Conservation (phyloP, 768 basidiomycete genomes). For the Steccherinum ochraceum region DNA sequence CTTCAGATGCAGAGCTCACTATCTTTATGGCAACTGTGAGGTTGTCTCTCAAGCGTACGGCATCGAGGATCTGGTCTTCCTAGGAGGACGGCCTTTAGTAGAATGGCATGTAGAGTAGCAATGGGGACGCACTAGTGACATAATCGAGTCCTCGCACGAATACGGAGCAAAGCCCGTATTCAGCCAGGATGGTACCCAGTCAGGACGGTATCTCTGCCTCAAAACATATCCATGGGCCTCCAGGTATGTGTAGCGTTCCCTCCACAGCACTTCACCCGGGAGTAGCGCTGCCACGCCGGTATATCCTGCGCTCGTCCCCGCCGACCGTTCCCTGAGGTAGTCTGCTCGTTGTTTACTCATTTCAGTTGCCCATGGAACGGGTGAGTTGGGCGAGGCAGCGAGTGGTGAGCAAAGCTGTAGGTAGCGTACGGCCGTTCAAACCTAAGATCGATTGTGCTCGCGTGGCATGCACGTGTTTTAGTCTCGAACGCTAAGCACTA, state of each 20-base stretch:
- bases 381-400: too few relatives aligned
- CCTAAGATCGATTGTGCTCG: too few relatives aligned
- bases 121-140: not conserved
- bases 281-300: not conserved
- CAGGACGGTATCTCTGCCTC: conserved; percentile 4
- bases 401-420: too few relatives aligned
- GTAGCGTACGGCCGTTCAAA: too few relatives aligned
- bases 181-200: conserved; percentile 14
- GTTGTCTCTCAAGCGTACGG: conserved; percentile 1
- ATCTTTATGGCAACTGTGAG: conserved; percentile 5
- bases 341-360: too few relatives aligned
- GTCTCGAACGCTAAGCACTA: too few relatives aligned
- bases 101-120: not conserved
- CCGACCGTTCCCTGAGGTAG: too few relatives aligned
- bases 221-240: conserved; percentile 11
- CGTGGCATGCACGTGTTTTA: too few relatives aligned
- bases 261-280: conserved; percentile 10
- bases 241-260: conserved; percentile 9
- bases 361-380: too few relatives aligned
- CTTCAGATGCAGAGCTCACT: conserved; percentile 15
- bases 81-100: not conserved
- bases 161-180: not conserved
- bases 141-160: conserved; percentile 9
- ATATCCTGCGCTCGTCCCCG: too few relatives aligned
- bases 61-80: conserved; percentile 4